Evolutionary conservation across 495 filamentous ascomycete species (phyloP), one percentile per base, ranked within the genome.

Genomic region (Tuber indicum): DNA sequence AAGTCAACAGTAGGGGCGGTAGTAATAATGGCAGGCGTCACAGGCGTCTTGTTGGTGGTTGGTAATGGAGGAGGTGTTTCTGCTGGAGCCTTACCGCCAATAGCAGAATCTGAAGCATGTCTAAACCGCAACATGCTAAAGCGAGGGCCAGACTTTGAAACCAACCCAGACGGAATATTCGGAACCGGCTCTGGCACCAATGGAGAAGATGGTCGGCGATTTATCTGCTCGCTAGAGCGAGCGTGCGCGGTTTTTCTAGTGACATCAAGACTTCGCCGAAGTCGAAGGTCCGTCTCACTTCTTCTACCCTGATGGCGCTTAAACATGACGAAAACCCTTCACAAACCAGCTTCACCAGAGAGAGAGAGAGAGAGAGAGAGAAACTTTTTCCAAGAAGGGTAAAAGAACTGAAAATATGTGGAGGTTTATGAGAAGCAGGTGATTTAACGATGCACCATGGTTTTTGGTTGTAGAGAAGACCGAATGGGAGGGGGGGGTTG

Each of bases 91-190:
- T 91, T 93, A 73, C 87, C 85, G 16, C 93, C 93, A 73, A 98
- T 87, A 82, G 97, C 94, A 71, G 96, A 92, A 84, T 99, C 96
- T 23, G 94, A 97, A 71, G 93, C 94, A 89, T 98, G 92, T 72
- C 95, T 91, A 82, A 97, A 91, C 84, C 91, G 93, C 85, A 97
- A 88, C 85, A 98, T 90, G 83, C 92, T 96, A 84, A 98, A 98
- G 47, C 95, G 91, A 76, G 78, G 82, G 52, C 74, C 77, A 72
- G 78, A 46, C 45, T 78, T 80, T 81, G 43, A n/a, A 41, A 71
- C 71, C 75, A 45, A 71, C 75, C 75, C 49, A 69, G 49, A 79
- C 36, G 74, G 49, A 52, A 81, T 58, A 73, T 77, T 58, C 45
- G 75, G 75, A 44, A 72, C 44, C 36, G 82, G 82, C 39, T 77